Percentiles rank a stretch among this genome's conserved stretches.
These are phyloP conservation scores for Erysimum cheiri DNA, from an alignment of 441 rosid genomes.

Conservation along the genomic window DNA sequence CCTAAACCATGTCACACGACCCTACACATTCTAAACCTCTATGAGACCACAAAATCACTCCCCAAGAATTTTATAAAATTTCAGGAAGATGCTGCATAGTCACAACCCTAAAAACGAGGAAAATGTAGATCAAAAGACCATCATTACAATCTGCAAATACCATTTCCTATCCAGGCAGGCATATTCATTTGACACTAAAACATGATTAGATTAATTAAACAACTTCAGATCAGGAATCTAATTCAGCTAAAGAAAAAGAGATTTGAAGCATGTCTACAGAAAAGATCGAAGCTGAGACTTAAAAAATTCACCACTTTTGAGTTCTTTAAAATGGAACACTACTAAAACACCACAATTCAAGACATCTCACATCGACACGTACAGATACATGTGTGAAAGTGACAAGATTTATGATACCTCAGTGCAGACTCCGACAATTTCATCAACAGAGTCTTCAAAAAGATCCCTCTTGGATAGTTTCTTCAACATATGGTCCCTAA, in stretches of 20 bases:
- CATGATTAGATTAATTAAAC: neutral
- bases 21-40: neutral
- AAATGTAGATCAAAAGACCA: neutral
- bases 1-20: neutral
- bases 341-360: neutral
- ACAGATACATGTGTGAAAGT: neutral
- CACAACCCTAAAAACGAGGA: neutral
- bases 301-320: neutral
- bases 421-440: conserved; percentile 75
- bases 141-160: neutral
- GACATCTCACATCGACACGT: neutral
- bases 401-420: conserved; percentile 54
- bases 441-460: conserved; percentile 69
- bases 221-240: neutral
- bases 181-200: neutral
- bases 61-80: no score
- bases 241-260: neutral
- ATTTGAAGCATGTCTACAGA: neutral
- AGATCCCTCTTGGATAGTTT: conserved; percentile 68
- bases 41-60: neutral
- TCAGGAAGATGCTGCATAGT: neutral
- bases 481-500: conserved; percentile 59
- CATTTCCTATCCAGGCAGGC: neutral
- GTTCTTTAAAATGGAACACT: neutral
- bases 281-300: neutral